Evolutionary conservation across 2,329 filamentous ascomycete genomes (phyloP).

Genomic region (Phaeosphaeria sp.): DNA sequence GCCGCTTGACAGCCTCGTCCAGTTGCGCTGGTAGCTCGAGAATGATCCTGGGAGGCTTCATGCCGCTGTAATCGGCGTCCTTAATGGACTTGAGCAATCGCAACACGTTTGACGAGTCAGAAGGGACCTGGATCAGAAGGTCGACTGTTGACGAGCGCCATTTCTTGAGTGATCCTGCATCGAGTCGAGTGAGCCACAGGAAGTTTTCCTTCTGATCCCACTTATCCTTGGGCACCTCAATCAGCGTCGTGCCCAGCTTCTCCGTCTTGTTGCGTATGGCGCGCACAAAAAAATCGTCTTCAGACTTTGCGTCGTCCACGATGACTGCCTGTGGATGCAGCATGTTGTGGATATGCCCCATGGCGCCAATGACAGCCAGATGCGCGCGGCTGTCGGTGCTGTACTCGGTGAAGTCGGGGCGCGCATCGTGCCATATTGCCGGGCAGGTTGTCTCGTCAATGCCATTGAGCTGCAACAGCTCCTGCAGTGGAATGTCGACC

Average conservation of each 20-base stretch:
- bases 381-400: conserved; percentile 76
- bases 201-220: conserved; percentile 67
- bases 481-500: conserved; percentile 70
- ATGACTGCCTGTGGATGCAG: conserved; percentile 80
- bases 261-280: conserved; percentile 64
- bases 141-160: conserved; percentile 84
- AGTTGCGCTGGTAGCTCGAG: conserved; percentile 79
- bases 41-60: conserved; percentile 75
- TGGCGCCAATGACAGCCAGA: conserved; percentile 66
- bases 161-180: conserved; percentile 72
- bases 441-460: conserved; percentile 71
- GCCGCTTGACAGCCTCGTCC: conserved; percentile 69
- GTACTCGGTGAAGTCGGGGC: conserved; percentile 73
- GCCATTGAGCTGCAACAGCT: conserved; percentile 79
- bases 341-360: conserved; percentile 74
- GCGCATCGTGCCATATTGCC: conserved; percentile 73
- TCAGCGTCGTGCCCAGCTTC: conserved; percentile 65
- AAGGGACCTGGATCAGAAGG: conserved; percentile 79
- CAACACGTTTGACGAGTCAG: conserved; percentile 75
- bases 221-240: conserved; percentile 73
- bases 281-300: conserved; percentile 72
- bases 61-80: conserved; percentile 75
- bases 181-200: conserved; percentile 79
- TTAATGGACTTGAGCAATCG: conserved; percentile 78
- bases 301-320: conserved; percentile 69